A percentile compares a stretch with the other conserved stretches of the same genome.
Evolutionary conservation across 495 filamentous ascomycete genomes (phyloP).

Genomic region (Tirmania nivea): DNA sequence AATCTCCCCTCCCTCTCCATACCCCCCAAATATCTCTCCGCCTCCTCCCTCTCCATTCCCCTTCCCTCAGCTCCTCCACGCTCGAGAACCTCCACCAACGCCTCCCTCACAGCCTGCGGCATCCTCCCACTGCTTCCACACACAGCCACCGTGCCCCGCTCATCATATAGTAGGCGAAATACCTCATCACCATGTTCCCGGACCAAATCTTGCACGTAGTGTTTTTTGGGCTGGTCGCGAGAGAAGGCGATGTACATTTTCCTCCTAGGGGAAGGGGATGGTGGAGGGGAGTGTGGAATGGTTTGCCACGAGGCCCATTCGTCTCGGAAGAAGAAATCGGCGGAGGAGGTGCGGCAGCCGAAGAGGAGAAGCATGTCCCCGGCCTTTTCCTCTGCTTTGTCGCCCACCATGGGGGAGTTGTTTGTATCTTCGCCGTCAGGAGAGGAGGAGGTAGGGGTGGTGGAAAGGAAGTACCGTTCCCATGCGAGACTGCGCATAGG

Average conservation of each 20-base stretch:
- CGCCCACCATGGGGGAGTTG: neutral
- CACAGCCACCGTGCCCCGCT: constrained; percentile 41
- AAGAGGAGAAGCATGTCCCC: constrained; percentile 40
- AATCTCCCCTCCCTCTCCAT: constrained; percentile 53
- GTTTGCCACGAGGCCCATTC: constrained; percentile 39
- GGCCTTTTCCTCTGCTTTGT: constrained; percentile 17
- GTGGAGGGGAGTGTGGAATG: constrained; percentile 18
- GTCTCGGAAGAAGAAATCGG: constrained; percentile 58
- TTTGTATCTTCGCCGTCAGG: no score
- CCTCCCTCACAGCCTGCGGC: constrained; percentile 68
- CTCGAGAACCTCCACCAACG: constrained; percentile 22
- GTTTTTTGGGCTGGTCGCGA: constrained; percentile 46
- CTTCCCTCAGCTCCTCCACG: constrained; percentile 19
- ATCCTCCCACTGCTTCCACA: constrained; percentile 54
- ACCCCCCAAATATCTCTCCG: constrained; percentile 33
- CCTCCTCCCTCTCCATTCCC: constrained; percentile 25
- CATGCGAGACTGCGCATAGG: constrained; percentile 64
- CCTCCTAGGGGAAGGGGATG: neutral
- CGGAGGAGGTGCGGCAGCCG: constrained; percentile 47
- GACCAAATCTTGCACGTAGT: constrained; percentile 79
- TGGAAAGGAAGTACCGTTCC: constrained; percentile 28
- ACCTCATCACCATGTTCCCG: constrained; percentile 36
- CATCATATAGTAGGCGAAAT: constrained; percentile 32
- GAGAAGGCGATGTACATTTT: constrained; percentile 65
- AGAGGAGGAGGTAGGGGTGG: constrained; percentile 1